phyloP scores from a whole-genome alignment of 1,139 yeast species.

The Hyphopichia fennica region DNA sequence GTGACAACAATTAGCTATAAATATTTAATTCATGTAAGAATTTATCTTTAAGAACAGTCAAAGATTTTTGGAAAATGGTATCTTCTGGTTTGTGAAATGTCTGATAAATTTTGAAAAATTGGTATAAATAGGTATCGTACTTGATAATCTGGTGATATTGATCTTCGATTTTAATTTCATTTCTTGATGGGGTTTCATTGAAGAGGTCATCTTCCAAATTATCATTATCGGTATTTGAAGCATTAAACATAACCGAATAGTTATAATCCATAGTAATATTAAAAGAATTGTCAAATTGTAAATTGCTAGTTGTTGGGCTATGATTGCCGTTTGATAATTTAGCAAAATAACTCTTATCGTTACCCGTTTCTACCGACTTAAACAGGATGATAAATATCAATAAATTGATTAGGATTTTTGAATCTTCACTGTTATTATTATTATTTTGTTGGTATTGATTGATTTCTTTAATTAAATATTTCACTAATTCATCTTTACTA shows the following conservation, averaged over 20 bases:
- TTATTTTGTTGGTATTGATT: conserved; percentile 19
- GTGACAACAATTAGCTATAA: neutral
- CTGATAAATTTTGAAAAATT: neutral
- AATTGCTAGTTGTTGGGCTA: neutral
- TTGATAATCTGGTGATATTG: conserved; percentile 1
- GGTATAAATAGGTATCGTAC: neutral
- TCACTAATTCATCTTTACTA: conserved; percentile 11
- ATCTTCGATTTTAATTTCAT: neutral
- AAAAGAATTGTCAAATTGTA: neutral
- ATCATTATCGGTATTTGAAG: neutral
- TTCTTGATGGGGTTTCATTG: conserved; percentile 6
- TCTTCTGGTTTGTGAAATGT: neutral
- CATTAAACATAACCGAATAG: conserved; percentile 20
- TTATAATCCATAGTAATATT: conserved; percentile 14
- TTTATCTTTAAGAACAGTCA: conserved; percentile 4
- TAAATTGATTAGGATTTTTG: conserved; percentile 28
- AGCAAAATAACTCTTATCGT: conserved; percentile 14
- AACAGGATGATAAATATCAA: conserved; percentile 21
- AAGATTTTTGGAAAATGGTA: conserved; percentile 2
- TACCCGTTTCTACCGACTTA: conserved; percentile 15
- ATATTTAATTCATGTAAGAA: conserved; percentile 5
- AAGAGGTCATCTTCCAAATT: conserved; percentile 8
- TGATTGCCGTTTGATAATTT: neutral
- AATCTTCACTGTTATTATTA: conserved; percentile 25
- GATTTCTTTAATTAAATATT: conserved; percentile 18